Conservation (phyloP, 768 basidiomycete genomes). For the Grammothele lineata region DNA sequence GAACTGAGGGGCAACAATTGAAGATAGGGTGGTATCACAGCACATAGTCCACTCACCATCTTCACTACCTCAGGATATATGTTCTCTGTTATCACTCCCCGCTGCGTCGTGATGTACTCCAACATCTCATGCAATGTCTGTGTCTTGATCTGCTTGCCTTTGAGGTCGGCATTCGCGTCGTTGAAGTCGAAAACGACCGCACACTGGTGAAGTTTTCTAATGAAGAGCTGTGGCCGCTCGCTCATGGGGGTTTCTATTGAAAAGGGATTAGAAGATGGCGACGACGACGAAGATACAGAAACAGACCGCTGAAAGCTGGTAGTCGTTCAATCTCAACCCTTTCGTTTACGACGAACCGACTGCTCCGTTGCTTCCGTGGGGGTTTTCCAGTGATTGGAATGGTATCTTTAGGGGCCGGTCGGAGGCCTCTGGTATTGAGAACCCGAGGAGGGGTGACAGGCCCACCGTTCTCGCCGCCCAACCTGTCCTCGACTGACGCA, state of each 20-base stretch:
- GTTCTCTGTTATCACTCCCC: constrained; percentile 92
- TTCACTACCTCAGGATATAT: constrained; percentile 98
- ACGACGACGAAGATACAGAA: not conserved
- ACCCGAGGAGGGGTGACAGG: constrained; percentile 66
- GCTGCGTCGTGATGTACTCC: constrained; percentile 96
- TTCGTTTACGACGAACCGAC: constrained; percentile 93
- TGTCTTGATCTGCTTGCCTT: constrained; percentile 98
- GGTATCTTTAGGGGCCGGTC: constrained; percentile 84
- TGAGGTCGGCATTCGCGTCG: constrained; percentile 91
- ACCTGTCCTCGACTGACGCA: constrained; percentile 40
- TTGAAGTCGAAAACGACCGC: constrained; percentile 98
- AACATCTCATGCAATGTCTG: constrained; percentile 98
- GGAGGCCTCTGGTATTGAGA: constrained; percentile 56
- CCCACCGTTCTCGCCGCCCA: constrained; percentile 41
- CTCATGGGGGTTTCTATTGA: constrained; percentile 76
- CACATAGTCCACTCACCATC: constrained; percentile 63
- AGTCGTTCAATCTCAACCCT: constrained; percentile 94
- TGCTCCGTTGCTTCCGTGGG: constrained; percentile 95
- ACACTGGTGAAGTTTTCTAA: constrained; percentile 95
- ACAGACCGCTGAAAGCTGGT: constrained; percentile 78
- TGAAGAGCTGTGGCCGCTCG: constrained; percentile 87
- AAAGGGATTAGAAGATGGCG: constrained; percentile 3
- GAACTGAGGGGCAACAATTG: constrained; percentile 54
- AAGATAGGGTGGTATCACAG: not conserved
- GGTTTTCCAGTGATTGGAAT: constrained; percentile 96